Evolutionary conservation across 2,329 filamentous ascomycete genomes (phyloP).

Genomic region (Fusarium sp.): DNA sequence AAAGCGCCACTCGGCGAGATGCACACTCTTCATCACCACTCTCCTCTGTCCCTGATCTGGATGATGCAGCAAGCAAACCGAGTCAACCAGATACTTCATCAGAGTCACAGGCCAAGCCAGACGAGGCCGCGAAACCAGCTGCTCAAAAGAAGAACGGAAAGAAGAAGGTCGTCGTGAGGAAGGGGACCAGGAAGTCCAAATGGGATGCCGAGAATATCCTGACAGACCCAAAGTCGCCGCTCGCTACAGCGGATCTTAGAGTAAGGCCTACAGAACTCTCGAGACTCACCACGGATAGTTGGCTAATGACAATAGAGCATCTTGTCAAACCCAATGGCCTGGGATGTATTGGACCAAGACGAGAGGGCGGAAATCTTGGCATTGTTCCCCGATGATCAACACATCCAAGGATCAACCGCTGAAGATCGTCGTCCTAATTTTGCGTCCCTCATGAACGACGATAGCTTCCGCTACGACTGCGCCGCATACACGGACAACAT

Average conservation of each 20-base stretch:
- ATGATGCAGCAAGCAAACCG: conserved; percentile 11
- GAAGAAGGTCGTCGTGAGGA: conserved; percentile 44
- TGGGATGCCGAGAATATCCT: conserved; percentile 57
- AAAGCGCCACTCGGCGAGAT: not conserved
- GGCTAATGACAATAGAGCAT: conserved; percentile 50
- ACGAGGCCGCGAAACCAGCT: conserved; percentile 9
- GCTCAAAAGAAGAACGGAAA: conserved; percentile 40
- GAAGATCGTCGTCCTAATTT: conserved; percentile 60
- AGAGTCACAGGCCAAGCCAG: conserved; percentile 21
- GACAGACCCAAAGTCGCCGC: conserved; percentile 56
- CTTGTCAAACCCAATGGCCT: conserved; percentile 57
- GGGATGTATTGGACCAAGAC: conserved; percentile 54
- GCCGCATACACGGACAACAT: conserved; percentile 64
- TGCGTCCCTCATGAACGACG: conserved; percentile 61
- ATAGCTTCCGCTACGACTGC: conserved; percentile 65
- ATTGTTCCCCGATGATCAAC: conserved; percentile 56
- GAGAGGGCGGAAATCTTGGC: conserved; percentile 57
- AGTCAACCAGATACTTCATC: conserved; percentile 27
- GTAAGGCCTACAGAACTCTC: conserved; percentile 38
- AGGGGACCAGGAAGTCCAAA: conserved; percentile 51
- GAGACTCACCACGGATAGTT: not conserved
- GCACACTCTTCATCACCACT: conserved; percentile 31
- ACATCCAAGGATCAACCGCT: conserved; percentile 57
- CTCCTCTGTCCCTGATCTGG: conserved; percentile 21
- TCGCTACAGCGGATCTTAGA: conserved; percentile 57